A percentile compares a stretch with the other conserved stretches of the same genome.
phyloP scores from a whole-genome alignment of 768 basidiomycete genomes.

The Russula olivacea region DNA sequence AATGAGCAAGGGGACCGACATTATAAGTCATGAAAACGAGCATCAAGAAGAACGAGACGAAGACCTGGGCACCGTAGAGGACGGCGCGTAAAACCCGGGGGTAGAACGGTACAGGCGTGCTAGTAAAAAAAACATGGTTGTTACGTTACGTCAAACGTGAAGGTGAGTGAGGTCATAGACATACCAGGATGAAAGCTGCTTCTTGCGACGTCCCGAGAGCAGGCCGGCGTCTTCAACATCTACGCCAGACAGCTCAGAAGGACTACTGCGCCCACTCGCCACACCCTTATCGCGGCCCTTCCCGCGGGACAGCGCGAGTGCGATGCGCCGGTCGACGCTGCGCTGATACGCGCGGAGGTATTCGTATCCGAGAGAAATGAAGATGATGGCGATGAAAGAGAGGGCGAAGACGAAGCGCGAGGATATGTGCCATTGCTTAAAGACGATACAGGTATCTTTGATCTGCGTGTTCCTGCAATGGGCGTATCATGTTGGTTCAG shows the following conservation, averaged over 20 bases:
- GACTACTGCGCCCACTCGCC: constrained; percentile 40
- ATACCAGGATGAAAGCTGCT: constrained; percentile 41
- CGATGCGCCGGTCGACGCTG: constrained; percentile 54
- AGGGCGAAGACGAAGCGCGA: constrained; percentile 51
- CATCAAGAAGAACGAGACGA: constrained; percentile 88
- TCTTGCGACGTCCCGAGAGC: constrained; percentile 44
- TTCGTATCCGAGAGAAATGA: constrained; percentile 71
- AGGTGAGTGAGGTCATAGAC: constrained; percentile 18
- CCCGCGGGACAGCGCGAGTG: constrained; percentile 40
- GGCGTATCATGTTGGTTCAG: no score
- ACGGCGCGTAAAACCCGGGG: constrained; percentile 54
- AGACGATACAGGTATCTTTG: constrained; percentile 76
- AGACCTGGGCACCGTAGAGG: constrained; percentile 70
- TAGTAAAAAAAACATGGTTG: constrained; percentile 25
- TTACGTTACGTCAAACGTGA: background rate
- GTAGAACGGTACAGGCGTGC: constrained; percentile 45
- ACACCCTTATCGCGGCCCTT: constrained; percentile 41
- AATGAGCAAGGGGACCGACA: constrained; percentile 41
- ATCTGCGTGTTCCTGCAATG: constrained; percentile 78
- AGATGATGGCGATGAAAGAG: constrained; percentile 60
- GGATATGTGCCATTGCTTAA: constrained; percentile 68
- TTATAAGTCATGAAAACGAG: constrained; percentile 97
- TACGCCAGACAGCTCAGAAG: constrained; percentile 31
- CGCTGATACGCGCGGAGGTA: constrained; percentile 64
- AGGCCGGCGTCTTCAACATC: constrained; percentile 50